Conservation (phyloP, 2,329 filamentous ascomycete genomes). For the Penicillium sp. region DNA sequence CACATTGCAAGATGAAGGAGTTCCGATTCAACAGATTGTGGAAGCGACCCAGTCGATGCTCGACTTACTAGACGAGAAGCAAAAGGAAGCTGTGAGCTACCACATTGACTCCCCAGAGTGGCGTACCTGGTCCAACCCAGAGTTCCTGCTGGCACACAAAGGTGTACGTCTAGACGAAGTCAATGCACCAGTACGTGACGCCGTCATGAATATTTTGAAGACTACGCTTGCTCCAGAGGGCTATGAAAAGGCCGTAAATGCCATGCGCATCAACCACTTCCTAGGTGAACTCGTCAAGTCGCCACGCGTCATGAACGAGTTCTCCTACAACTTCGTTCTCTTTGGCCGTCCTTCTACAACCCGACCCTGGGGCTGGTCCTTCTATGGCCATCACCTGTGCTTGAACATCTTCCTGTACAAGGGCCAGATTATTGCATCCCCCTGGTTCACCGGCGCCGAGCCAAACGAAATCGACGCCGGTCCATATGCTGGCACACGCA, state of each 20-base stretch:
- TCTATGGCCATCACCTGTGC: slow-evolving; percentile 81
- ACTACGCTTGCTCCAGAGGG: slow-evolving; percentile 69
- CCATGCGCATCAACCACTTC: slow-evolving; percentile 77
- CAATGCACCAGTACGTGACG: slow-evolving; percentile 46
- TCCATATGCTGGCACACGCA: slow-evolving; percentile 65
- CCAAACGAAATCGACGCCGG: slow-evolving; percentile 74
- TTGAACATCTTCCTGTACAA: slow-evolving; percentile 71
- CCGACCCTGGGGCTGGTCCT: slow-evolving; percentile 70
- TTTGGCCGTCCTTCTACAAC: slow-evolving; percentile 66
- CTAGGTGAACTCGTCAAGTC: slow-evolving; percentile 69
- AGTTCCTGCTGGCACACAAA: slow-evolving; percentile 71
- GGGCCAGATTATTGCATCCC: slow-evolving; percentile 69
- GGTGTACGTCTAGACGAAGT: slow-evolving; percentile 72
- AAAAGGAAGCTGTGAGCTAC: slow-evolving; percentile 57
- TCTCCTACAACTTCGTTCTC: slow-evolving; percentile 75
- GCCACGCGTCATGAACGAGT: slow-evolving; percentile 70
- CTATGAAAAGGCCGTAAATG: slow-evolving; percentile 69
- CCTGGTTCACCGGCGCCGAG: slow-evolving; percentile 80
- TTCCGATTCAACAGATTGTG: slow-evolving; percentile 64
- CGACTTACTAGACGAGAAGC: slow-evolving; percentile 51
- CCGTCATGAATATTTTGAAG: slow-evolving; percentile 61
- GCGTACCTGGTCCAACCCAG: slow-evolving; percentile 74
- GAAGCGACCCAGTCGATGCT: slow-evolving; percentile 54
- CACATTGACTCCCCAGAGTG: slow-evolving; percentile 73
- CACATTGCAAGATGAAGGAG: slow-evolving; percentile 64